Evolutionary conservation across 2,329 filamentous ascomycete genomes (phyloP).

Genomic region (Pestalotiopsis sp.): DNA sequence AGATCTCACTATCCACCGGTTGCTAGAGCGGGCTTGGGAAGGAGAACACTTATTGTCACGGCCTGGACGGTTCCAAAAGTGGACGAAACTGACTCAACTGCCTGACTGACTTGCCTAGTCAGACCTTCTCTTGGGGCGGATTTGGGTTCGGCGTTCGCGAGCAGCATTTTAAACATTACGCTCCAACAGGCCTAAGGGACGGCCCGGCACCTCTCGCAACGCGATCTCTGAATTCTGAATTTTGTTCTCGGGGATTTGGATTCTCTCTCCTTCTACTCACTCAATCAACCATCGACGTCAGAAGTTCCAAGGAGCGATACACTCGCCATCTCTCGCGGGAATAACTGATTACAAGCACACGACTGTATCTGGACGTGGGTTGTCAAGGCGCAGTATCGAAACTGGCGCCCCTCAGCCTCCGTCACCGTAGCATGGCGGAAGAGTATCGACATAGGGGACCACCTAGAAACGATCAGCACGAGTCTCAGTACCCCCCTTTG

Average conservation of each 20-base stretch:
- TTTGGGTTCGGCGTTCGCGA: constrained; percentile 5
- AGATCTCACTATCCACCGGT: not conserved
- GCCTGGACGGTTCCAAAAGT: constrained; percentile 1
- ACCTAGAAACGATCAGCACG: constrained; percentile 38
- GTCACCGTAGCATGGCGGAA: constrained; percentile 40
- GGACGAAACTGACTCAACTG: not conserved
- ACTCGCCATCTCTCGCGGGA: not conserved
- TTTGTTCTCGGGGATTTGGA: not conserved
- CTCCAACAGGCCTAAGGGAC: constrained; percentile 1
- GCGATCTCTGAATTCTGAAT: not conserved
- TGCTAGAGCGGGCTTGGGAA: not conserved
- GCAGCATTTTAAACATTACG: constrained; percentile 4
- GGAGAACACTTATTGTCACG: not conserved
- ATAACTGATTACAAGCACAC: not conserved
- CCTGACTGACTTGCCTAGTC: constrained; percentile 4
- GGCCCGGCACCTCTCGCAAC: constrained; percentile 1
- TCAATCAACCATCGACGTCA: not conserved
- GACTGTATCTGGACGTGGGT: constrained; percentile 16
- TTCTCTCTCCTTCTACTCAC: not conserved
- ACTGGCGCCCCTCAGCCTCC: constrained; percentile 33
- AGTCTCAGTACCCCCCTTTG: constrained; percentile 44
- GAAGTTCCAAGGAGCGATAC: not conserved
- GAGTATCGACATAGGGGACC: constrained; percentile 37
- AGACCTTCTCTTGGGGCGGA: not conserved
- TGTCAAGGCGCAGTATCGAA: constrained; percentile 22